phyloP scores from a whole-genome alignment of 305 asterid genomes.

The Fraxinus baroniana region DNA sequence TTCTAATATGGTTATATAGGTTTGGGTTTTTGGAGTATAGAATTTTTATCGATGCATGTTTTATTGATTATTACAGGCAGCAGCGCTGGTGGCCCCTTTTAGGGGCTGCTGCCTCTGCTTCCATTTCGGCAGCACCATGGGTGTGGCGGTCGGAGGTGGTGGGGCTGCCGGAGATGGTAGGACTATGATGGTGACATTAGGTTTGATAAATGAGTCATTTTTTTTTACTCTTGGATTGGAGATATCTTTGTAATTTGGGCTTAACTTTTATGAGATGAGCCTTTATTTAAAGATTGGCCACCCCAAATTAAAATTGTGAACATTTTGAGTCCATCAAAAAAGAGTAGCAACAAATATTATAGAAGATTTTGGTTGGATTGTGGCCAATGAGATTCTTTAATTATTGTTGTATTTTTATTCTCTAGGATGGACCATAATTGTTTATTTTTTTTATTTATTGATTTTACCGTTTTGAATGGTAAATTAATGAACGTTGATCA shows the following conservation, averaged over 20 bases:
- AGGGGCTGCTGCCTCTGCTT: background rate
- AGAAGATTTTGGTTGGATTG: background rate
- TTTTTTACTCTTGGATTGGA: too few relatives aligned
- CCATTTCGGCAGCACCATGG: background rate
- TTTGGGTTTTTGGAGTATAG: conserved; percentile 25
- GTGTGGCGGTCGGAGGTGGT: background rate
- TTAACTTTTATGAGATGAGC: background rate
- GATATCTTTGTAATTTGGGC: too few relatives aligned
- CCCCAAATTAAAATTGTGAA: background rate
- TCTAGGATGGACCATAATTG: background rate
- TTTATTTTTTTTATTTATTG: too few relatives aligned
- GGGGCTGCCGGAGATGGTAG: background rate
- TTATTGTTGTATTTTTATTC: background rate
- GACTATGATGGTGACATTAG: background rate
- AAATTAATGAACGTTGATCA: background rate
- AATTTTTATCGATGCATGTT: conserved; percentile 31
- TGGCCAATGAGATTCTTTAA: background rate
- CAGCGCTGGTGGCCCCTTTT: background rate
- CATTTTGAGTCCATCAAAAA: background rate
- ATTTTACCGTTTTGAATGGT: background rate
- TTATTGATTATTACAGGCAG: conserved; percentile 16
- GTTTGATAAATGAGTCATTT: background rate
- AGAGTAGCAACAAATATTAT: background rate
- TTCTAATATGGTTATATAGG: conserved; percentile 15
- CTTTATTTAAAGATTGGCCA: background rate